These are phyloP conservation scores for Aspergillus novofumigatus DNA, from an alignment of 2,329 filamentous ascomycete species.

Conservation along the genomic window DNA sequence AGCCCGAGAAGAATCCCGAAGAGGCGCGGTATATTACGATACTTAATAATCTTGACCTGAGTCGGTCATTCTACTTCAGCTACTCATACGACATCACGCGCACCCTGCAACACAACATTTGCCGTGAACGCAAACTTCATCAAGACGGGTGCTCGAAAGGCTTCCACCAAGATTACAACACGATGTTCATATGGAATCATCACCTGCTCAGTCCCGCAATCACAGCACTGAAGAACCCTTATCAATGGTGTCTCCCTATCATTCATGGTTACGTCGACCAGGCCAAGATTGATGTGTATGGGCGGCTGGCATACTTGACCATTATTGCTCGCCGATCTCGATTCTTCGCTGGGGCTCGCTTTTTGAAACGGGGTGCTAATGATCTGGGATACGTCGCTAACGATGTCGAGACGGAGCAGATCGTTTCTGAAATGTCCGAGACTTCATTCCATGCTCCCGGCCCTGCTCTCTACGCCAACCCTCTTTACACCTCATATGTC, in stretches of 20 bases:
- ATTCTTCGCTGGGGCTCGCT: constrained; percentile 89
- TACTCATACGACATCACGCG: constrained; percentile 95
- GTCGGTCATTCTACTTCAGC: constrained; percentile 93
- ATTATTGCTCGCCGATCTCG: constrained; percentile 89
- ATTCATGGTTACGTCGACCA: constrained; percentile 97
- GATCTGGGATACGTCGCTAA: constrained; percentile 95
- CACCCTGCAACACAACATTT: constrained; percentile 88
- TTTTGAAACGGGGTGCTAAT: constrained; percentile 90
- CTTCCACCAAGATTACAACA: constrained; percentile 76
- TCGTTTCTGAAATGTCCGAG: constrained; percentile 88
- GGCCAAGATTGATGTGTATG: constrained; percentile 78
- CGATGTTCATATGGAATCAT: constrained; percentile 98
- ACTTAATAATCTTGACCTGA: constrained; percentile 84
- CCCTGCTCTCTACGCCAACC: constrained; percentile 77
- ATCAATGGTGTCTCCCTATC: constrained; percentile 93
- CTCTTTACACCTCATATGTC: constrained; percentile 91
- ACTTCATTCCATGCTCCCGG: constrained; percentile 95
- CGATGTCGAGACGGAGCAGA: constrained; percentile 97
- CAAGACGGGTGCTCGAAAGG: constrained; percentile 59
- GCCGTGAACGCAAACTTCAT: constrained; percentile 68
- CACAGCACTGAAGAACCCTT: constrained; percentile 68
- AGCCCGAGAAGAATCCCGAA: constrained; percentile 79
- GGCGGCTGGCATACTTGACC: constrained; percentile 83
- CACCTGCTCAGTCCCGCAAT: constrained; percentile 77
- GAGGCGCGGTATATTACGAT: constrained; percentile 87